Evolutionary conservation across 75 land plant species (phyloP).

Genomic region (Cupressus sempervirens): DNA sequence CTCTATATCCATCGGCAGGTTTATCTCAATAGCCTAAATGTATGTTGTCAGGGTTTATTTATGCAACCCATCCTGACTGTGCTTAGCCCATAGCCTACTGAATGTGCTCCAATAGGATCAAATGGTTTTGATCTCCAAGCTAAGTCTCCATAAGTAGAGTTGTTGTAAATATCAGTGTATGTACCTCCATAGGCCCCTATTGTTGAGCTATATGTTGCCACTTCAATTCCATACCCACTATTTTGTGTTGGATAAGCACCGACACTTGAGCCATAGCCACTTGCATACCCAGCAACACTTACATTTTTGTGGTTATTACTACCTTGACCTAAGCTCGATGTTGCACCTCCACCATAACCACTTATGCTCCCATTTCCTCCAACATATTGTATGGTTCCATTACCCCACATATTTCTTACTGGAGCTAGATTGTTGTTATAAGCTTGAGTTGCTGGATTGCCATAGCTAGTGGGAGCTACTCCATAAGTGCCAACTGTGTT

Average conservation of each 20-base stretch:
- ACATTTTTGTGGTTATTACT: constrained; percentile 55
- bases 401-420: constrained; percentile 53
- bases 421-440: constrained; percentile 26
- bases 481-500: constrained; percentile 22
- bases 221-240: constrained; percentile 20
- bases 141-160: constrained; percentile 49
- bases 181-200: constrained; percentile 21
- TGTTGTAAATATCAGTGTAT: constrained; percentile 54
- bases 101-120: constrained; percentile 45
- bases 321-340: constrained; percentile 55
- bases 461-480: constrained; percentile 21
- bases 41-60: not conserved
- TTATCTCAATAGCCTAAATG: not conserved
- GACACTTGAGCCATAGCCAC: constrained; percentile 45
- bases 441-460: constrained; percentile 8
- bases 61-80: constrained; percentile 28
- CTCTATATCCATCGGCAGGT: not conserved
- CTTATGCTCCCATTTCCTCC: constrained; percentile 29
- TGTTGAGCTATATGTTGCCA: constrained; percentile 21
- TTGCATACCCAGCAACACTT: constrained; percentile 35
- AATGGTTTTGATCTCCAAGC: constrained; percentile 59
- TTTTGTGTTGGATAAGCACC: constrained; percentile 21
- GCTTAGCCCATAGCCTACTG: constrained; percentile 52
- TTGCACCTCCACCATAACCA: constrained; percentile 14
- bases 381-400: constrained; percentile 25